These are phyloP conservation scores for Pseudogymnoascus sp. DNA, from an alignment of 2,329 filamentous ascomycete species.

Conservation along the genomic window DNA sequence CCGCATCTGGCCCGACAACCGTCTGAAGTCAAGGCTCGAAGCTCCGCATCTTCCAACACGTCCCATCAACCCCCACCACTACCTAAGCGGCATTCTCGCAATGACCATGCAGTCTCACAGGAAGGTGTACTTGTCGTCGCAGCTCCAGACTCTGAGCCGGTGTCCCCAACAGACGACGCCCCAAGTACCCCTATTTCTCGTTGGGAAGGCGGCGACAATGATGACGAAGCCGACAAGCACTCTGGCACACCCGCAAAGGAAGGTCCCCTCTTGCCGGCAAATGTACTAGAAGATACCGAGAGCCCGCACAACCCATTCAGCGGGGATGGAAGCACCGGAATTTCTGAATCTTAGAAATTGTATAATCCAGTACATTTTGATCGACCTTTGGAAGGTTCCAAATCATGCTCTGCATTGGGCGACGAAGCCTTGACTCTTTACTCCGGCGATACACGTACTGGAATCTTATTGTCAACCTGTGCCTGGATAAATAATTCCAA, in stretches of 20 bases:
- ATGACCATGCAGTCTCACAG: conserved; percentile 28
- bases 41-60: not conserved
- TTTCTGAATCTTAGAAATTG: not conserved
- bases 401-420: not conserved
- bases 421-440: not conserved
- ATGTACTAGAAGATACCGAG: not conserved
- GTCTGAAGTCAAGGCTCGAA: conserved; percentile 11
- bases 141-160: conserved; percentile 54
- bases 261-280: not conserved
- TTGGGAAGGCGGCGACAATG: not conserved
- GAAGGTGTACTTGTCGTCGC: conserved; percentile 51
- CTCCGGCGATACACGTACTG: not conserved
- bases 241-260: not conserved
- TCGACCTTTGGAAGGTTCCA: not conserved
- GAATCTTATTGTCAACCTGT: not conserved
- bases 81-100: conserved; percentile 36
- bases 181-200: not conserved
- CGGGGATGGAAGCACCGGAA: not conserved
- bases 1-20: conserved; percentile 30
- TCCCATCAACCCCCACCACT: conserved; percentile 34
- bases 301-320: not conserved
- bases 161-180: conserved; percentile 36
- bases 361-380: not conserved
- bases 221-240: not conserved
- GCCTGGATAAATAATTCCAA: not conserved